Conservation (phyloP, 192 early-diverging fungal species). For the Mortierella antarctica region DNA sequence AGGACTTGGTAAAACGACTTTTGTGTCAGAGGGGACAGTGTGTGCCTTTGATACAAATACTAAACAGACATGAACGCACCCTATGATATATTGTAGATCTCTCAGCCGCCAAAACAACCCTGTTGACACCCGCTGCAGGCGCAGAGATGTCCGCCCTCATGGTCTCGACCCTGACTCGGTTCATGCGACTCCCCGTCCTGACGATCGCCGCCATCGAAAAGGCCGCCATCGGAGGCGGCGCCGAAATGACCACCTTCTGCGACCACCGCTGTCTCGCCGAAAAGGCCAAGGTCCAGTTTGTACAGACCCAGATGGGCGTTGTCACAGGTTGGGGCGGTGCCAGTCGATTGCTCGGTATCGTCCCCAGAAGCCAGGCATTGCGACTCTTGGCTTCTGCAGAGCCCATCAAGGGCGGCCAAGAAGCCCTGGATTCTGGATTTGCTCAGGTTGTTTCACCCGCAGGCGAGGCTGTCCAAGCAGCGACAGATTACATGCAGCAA, state of each 20-base stretch:
- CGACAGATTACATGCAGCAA: constrained; percentile 51
- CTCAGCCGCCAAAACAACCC: constrained; percentile 57
- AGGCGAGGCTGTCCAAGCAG: constrained; percentile 25
- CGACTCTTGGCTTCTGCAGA: constrained; percentile 58
- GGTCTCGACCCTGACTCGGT: constrained; percentile 67
- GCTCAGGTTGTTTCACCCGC: constrained; percentile 46
- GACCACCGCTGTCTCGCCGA: constrained; percentile 64
- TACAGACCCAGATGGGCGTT: constrained; percentile 70
- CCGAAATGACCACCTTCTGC: constrained; percentile 69
- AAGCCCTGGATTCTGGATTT: constrained; percentile 54
- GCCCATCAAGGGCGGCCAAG: constrained; percentile 41
- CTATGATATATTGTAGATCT: constrained; percentile 54
- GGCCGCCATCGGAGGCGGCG: constrained; percentile 75
- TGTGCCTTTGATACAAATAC: background rate
- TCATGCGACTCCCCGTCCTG: constrained; percentile 65
- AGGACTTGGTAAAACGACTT: constrained; percentile 55
- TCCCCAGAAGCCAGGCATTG: constrained; percentile 61
- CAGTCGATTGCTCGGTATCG: constrained; percentile 51
- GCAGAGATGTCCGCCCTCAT: constrained; percentile 64
- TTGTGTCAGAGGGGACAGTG: too few species aligned
- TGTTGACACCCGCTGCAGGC: constrained; percentile 54
- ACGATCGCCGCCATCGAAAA: constrained; percentile 70
- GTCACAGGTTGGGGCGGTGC: constrained; percentile 75
- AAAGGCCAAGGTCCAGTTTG: constrained; percentile 62
- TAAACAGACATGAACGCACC: background rate